phyloP scores from a whole-genome alignment of 805 yeast genomes.

The Candida xyloterini region DNA sequence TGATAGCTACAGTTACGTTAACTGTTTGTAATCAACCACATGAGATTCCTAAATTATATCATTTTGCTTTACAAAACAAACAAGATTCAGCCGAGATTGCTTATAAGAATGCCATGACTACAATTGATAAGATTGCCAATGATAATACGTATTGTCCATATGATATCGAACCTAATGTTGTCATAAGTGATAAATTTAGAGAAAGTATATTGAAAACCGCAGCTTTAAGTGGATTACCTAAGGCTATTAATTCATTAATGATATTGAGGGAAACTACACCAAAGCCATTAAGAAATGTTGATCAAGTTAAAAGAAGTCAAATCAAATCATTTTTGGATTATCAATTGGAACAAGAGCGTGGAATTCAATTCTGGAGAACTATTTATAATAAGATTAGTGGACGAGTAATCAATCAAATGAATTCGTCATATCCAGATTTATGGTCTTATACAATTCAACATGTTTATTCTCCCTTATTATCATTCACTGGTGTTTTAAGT shows the following conservation, averaged over 20 bases:
- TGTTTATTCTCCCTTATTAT: slow-evolving; percentile 75
- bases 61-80: slow-evolving; percentile 51
- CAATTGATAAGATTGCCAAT: slow-evolving; percentile 12
- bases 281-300: slow-evolving; percentile 32
- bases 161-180: not conserved
- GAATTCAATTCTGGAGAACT: slow-evolving; percentile 64
- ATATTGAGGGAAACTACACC: slow-evolving; percentile 68
- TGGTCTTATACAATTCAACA: slow-evolving; percentile 69
- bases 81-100: slow-evolving; percentile 16
- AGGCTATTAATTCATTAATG: slow-evolving; percentile 75
- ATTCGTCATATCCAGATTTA: slow-evolving; percentile 78
- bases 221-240: slow-evolving; percentile 82
- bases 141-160: slow-evolving; percentile 19
- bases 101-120: slow-evolving; percentile 11
- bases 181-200: slow-evolving; percentile 50
- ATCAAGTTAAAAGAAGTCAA: slow-evolving; percentile 15
- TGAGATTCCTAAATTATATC: slow-evolving; percentile 72
- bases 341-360: slow-evolving; percentile 37
- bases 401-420: slow-evolving; percentile 66
- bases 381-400: slow-evolving; percentile 73
- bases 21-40: slow-evolving; percentile 80
- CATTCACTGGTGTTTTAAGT: slow-evolving; percentile 58
- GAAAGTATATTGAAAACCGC: slow-evolving; percentile 77
- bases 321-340: slow-evolving; percentile 18
- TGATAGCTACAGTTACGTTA: slow-evolving; percentile 75